These are phyloP conservation scores for Lolium rigidum DNA, from an alignment of 176 grass and related monocot species.

Conservation along the genomic window DNA sequence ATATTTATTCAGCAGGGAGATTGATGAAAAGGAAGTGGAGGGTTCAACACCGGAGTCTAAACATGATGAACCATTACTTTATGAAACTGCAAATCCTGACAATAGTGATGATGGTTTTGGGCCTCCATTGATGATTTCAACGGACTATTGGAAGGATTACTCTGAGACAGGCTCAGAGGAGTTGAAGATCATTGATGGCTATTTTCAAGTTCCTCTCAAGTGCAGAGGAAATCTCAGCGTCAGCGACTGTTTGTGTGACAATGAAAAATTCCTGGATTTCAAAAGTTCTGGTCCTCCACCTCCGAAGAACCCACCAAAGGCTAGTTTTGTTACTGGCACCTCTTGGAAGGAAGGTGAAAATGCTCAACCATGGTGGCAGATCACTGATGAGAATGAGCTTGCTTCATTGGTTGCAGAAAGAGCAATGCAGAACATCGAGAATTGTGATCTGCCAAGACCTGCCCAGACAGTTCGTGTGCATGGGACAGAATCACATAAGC, in stretches of 20 bases:
- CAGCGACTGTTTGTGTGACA: slow-evolving; percentile 46
- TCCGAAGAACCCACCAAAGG: slow-evolving; percentile 41
- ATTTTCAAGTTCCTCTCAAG: slow-evolving; percentile 40
- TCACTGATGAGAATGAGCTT: slow-evolving; percentile 71
- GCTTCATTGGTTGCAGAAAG: slow-evolving; percentile 85
- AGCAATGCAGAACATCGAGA: slow-evolving; percentile 69
- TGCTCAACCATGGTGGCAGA: slow-evolving; percentile 75
- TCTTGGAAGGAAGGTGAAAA: slow-evolving; percentile 62
- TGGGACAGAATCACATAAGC: slow-evolving; percentile 3
- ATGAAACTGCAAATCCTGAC: slow-evolving; percentile 29
- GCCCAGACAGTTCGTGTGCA: slow-evolving; percentile 51
- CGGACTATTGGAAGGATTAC: slow-evolving; percentile 52
- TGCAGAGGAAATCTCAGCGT: slow-evolving; percentile 34
- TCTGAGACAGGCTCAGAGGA: slow-evolving; percentile 37
- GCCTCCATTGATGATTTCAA: slow-evolving; percentile 41
- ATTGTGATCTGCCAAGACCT: slow-evolving; percentile 89
- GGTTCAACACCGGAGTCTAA: slow-evolving; percentile 32
- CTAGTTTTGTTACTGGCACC: slow-evolving; percentile 34
- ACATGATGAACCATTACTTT: slow-evolving; percentile 31
- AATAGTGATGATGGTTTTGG: slow-evolving; percentile 46
- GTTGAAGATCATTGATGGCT: slow-evolving; percentile 13
- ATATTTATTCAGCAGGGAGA: slow-evolving; percentile 26
- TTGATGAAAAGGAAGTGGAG: slow-evolving; percentile 40
- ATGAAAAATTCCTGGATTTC: slow-evolving; percentile 49
- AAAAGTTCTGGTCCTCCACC: slow-evolving; percentile 36